A percentile compares a stretch with the other conserved stretches of the same genome.
phyloP scores from a whole-genome alignment of 2,329 filamentous ascomycete genomes.

The Neoscytalidium dimidiatum region DNA sequence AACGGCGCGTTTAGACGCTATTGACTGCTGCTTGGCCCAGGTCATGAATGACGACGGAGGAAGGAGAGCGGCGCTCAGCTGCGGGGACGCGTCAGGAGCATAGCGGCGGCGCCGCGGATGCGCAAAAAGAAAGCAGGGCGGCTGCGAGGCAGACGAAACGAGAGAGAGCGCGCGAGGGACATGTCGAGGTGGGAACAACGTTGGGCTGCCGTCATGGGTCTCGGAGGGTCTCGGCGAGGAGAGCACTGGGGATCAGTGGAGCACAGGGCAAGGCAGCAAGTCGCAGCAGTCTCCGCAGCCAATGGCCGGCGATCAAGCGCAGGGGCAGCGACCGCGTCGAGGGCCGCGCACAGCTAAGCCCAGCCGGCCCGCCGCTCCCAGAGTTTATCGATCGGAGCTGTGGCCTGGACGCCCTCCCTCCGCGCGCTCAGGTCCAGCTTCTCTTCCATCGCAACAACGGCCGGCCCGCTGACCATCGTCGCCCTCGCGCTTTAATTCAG shows the following conservation, averaged over 20 bases:
- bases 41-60: not conserved
- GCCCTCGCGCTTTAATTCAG: not conserved
- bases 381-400: slow-evolving; percentile 14
- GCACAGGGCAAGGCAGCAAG: not conserved
- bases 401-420: not conserved
- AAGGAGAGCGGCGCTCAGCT: not conserved
- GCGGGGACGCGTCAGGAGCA: not conserved
- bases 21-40: not conserved
- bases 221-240: not conserved
- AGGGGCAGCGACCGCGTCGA: not conserved
- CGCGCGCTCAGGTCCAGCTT: not conserved
- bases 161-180: not conserved
- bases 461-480: not conserved
- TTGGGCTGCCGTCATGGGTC: not conserved
- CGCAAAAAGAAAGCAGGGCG: not conserved
- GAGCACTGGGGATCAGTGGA: slow-evolving; percentile 3
- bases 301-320: not conserved
- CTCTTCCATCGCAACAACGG: not conserved
- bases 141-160: not conserved
- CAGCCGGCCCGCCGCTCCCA: not conserved
- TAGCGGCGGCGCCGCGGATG: not conserved
- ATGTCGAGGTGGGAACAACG: not conserved
- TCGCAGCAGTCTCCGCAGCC: not conserved
- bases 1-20: not conserved
- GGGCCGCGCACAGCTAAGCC: not conserved